Percentiles rank a stretch among this genome's conserved stretches.
Evolutionary conservation across 345 rosid genomes (phyloP).

Genomic region (Salix brachista): DNA sequence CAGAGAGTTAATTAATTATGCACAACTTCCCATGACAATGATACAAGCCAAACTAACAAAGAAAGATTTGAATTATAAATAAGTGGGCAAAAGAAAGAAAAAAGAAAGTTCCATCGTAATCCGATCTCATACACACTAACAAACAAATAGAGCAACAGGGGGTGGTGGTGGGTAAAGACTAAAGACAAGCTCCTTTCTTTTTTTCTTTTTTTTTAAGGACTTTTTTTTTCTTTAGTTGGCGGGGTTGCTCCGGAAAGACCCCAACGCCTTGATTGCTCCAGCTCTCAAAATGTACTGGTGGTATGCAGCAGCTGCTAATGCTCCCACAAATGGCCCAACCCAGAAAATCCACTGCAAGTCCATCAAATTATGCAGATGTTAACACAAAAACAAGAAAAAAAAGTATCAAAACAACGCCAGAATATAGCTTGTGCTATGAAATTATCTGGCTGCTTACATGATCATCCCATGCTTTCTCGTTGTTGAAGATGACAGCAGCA

Average conservation of each 20-base stretch:
- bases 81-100: neutral
- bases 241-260: slow-evolving; percentile 65
- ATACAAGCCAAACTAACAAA: slow-evolving; percentile 20
- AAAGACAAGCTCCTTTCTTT: slow-evolving; percentile 1
- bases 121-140: slow-evolving; percentile 26
- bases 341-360: slow-evolving; percentile 63
- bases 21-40: slow-evolving; percentile 20
- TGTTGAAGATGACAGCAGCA: slow-evolving; percentile 57
- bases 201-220: neutral
- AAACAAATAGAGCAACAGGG: slow-evolving; percentile 12
- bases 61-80: slow-evolving; percentile 6
- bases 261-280: slow-evolving; percentile 56
- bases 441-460: slow-evolving; percentile 26
- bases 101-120: slow-evolving; percentile 1
- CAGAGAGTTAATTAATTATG: neutral
- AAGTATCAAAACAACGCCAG: neutral
- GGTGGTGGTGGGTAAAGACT: neutral
- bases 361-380: neutral
- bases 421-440: neutral
- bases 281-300: slow-evolving; percentile 59
- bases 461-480: slow-evolving; percentile 51
- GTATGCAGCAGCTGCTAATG: slow-evolving; percentile 67
- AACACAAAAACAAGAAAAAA: neutral
- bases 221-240: slow-evolving; percentile 27
- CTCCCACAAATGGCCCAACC: slow-evolving; percentile 67